Percentiles rank a stretch among this genome's conserved stretches.
Conservation (phyloP, 1,139 yeast genomes). For the Hansenula anomala region DNA sequence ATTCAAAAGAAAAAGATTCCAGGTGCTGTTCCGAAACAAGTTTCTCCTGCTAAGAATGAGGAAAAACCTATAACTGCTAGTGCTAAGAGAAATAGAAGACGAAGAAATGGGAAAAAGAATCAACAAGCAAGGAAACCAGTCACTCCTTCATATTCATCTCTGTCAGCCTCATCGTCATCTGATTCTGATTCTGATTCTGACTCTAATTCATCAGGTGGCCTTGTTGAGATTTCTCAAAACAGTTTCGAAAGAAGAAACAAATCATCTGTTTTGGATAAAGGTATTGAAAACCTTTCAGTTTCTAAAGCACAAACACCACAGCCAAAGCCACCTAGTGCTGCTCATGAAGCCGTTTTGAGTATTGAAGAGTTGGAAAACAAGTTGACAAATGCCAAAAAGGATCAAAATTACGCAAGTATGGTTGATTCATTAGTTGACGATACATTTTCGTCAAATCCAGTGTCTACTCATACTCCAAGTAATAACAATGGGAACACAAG, state of each 20-base stretch:
- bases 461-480: not conserved
- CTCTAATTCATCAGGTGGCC: too few relatives aligned
- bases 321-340: not conserved
- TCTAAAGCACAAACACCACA: not conserved
- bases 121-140: not conserved
- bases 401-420: slow-evolving; percentile 22
- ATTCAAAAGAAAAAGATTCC: slow-evolving; percentile 2
- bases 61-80: not conserved
- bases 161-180: not conserved
- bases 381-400: not conserved
- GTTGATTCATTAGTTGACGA: slow-evolving; percentile 29
- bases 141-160: not conserved
- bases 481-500: not conserved
- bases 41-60: too few relatives aligned
- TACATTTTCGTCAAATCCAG: not conserved
- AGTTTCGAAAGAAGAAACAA: not conserved
- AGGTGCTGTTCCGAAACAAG: not conserved
- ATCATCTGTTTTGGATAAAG: not conserved
- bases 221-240: slow-evolving; percentile 4
- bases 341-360: slow-evolving; percentile 2
- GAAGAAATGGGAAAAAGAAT: not conserved
- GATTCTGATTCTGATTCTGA: slow-evolving; percentile 3
- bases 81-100: slow-evolving; percentile 2
- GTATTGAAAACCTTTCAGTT: not conserved
- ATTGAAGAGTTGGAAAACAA: slow-evolving; percentile 11